phyloP scores from a whole-genome alignment of 2,329 filamentous ascomycete species.

The Aspergillus uvarum region DNA sequence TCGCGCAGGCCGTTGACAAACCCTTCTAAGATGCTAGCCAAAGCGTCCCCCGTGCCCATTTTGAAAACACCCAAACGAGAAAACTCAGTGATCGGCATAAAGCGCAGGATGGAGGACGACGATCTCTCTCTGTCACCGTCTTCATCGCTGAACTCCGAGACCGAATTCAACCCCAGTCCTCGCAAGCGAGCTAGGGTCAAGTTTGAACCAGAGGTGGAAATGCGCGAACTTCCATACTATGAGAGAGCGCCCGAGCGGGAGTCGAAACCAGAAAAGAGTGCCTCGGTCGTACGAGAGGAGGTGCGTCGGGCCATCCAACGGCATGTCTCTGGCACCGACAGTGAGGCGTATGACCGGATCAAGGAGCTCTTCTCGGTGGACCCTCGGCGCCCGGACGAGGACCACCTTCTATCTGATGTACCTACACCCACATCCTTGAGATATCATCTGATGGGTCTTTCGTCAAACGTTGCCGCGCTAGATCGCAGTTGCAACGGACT shows the following conservation, averaged over 20 bases:
- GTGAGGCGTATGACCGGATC: constrained; percentile 57
- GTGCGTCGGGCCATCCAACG: constrained; percentile 58
- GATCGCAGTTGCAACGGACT: constrained; percentile 58
- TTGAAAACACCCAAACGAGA: constrained; percentile 36
- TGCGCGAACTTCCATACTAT: constrained; percentile 21
- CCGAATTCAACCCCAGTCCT: constrained; percentile 29
- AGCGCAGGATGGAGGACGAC: constrained; percentile 41
- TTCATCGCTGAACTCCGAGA: constrained; percentile 31
- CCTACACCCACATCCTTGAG: constrained; percentile 54
- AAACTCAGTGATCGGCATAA: constrained; percentile 27
- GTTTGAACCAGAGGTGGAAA: constrained; percentile 42
- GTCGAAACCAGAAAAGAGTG: constrained; percentile 50
- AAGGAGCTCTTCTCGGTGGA: constrained; percentile 53
- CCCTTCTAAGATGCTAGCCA: constrained; percentile 32
- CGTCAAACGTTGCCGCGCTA: constrained; percentile 56
- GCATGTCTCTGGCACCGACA: constrained; percentile 53
- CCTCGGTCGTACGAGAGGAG: constrained; percentile 60
- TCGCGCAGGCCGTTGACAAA: constrained; percentile 27
- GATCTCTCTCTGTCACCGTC: constrained; percentile 34
- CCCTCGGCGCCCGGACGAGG: constrained; percentile 42
- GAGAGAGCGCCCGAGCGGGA: constrained; percentile 32
- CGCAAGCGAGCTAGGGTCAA: constrained; percentile 46
- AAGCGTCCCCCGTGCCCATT: constrained; percentile 37
- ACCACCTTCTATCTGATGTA: constrained; percentile 42
- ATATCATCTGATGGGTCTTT: constrained; percentile 60